These are phyloP conservation scores for Epichloe aotearoae DNA, from an alignment of 2,329 filamentous ascomycete species.

Conservation along the genomic window DNA sequence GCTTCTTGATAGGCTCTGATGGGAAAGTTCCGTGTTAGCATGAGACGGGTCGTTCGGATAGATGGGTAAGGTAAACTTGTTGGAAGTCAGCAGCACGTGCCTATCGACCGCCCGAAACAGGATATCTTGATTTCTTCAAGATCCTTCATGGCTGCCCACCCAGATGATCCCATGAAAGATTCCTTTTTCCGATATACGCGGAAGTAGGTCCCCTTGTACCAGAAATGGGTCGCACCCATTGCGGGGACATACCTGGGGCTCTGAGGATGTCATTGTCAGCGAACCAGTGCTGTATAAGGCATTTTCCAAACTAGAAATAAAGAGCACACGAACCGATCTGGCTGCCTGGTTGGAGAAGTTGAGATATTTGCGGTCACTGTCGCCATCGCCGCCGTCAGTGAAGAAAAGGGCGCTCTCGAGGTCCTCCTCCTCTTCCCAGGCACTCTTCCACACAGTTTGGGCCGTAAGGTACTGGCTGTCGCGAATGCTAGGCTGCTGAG, in stretches of 20 bases:
- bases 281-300: too few relatives aligned
- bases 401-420: constrained; percentile 24
- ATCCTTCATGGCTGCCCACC: constrained; percentile 31
- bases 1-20: constrained; percentile 38
- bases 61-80: too few relatives aligned
- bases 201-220: constrained; percentile 39
- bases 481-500: constrained; percentile 35
- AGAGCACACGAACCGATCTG: not conserved
- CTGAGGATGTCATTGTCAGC: constrained; percentile 10
- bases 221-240: constrained; percentile 39
- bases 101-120: constrained; percentile 36
- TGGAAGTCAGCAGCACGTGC: constrained; percentile 9
- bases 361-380: constrained; percentile 29
- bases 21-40: not conserved
- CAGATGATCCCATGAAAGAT: constrained; percentile 20
- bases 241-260: constrained; percentile 41
- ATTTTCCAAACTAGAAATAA: too few relatives aligned
- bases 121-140: constrained; percentile 39
- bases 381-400: constrained; percentile 24
- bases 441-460: constrained; percentile 39
- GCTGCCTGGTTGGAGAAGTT: constrained; percentile 45
- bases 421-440: constrained; percentile 43
- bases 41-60: not conserved
- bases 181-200: constrained; percentile 32
- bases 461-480: constrained; percentile 40